A percentile compares a stretch with the other conserved stretches of the same genome.
Conservation (phyloP, 768 basidiomycete species). For the Chalciporus piperatus region DNA sequence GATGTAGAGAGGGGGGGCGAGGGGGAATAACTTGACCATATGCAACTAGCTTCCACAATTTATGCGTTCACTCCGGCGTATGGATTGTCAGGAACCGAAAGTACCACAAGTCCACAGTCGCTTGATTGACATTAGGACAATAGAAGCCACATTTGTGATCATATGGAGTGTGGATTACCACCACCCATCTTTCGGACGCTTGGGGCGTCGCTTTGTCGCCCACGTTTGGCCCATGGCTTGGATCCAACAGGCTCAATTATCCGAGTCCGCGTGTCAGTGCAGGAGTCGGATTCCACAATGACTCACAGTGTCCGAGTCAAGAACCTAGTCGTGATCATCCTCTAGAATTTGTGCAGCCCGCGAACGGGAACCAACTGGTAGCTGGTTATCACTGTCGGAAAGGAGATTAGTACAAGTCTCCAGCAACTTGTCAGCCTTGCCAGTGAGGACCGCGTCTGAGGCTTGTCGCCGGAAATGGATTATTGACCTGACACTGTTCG, state of each 20-base stretch:
- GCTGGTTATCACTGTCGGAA: too few species aligned
- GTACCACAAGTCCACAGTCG: conserved; percentile 13
- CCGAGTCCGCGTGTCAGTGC: neutral
- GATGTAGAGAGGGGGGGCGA: neutral
- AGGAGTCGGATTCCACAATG: neutral
- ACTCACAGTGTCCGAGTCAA: too few species aligned
- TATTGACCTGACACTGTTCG: neutral
- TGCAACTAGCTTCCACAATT: neutral
- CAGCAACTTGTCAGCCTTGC: too few species aligned
- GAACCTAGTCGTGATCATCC: too few species aligned
- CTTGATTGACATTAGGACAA: conserved; percentile 11
- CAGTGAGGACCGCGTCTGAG: too few species aligned
- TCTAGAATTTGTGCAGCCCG: too few species aligned
- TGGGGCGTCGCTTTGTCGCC: conserved; percentile 2
- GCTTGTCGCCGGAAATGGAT: neutral
- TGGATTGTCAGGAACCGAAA: neutral
- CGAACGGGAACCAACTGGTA: too few species aligned
- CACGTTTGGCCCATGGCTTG: neutral
- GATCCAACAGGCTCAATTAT: neutral
- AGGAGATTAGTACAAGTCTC: too few species aligned
- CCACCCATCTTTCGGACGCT: neutral
- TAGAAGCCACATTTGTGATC: neutral
- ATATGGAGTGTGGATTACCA: neutral
- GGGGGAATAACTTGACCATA: neutral
- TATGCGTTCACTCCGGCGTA: neutral